Evolutionary conservation across 177 flowering plant species (phyloP).

Genomic region (Vitis hybrid): DNA sequence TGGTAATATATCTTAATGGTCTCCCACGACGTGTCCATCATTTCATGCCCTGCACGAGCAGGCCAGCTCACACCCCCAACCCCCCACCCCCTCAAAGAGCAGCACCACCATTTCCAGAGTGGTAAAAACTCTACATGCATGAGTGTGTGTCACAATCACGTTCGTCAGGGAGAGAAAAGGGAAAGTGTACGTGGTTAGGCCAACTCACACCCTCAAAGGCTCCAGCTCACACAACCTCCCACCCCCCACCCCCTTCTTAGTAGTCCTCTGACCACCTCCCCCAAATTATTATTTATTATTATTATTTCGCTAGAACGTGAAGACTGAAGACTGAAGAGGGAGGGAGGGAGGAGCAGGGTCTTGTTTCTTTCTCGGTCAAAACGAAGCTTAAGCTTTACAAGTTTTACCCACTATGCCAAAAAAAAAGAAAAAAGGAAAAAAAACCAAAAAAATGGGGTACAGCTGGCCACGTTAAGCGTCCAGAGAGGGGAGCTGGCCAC

Average conservation of each 20-base stretch:
- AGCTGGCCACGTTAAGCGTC: constrained; percentile 38
- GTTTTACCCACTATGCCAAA: too few relatives aligned
- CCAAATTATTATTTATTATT: too few relatives aligned
- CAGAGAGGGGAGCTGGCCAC: too few relatives aligned
- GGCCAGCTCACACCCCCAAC: constrained; percentile 20
- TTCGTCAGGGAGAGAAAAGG: not conserved
- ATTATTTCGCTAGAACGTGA: too few relatives aligned
- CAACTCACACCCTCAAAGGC: constrained; percentile 16
- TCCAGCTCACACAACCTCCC: constrained; percentile 27
- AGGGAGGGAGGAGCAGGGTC: too few relatives aligned
- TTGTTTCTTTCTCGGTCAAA: too few relatives aligned
- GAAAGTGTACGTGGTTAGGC: constrained; percentile 5
- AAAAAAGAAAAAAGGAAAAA: too few relatives aligned
- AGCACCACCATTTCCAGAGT: not conserved
- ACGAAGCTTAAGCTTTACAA: too few relatives aligned
- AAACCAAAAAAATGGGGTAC: constrained; percentile 8
- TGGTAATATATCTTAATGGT: not conserved
- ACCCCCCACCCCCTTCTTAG: not conserved
- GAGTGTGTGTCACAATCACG: too few relatives aligned
- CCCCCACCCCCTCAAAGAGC: not conserved
- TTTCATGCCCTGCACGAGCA: constrained; percentile 29
- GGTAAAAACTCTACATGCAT: too few relatives aligned
- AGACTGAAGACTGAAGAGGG: too few relatives aligned
- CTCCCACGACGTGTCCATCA: constrained; percentile 32
- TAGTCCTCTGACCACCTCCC: too few relatives aligned